phyloP scores from a whole-genome alignment of 2,329 filamentous ascomycete species.

The Hirsutella minnesotensis region DNA sequence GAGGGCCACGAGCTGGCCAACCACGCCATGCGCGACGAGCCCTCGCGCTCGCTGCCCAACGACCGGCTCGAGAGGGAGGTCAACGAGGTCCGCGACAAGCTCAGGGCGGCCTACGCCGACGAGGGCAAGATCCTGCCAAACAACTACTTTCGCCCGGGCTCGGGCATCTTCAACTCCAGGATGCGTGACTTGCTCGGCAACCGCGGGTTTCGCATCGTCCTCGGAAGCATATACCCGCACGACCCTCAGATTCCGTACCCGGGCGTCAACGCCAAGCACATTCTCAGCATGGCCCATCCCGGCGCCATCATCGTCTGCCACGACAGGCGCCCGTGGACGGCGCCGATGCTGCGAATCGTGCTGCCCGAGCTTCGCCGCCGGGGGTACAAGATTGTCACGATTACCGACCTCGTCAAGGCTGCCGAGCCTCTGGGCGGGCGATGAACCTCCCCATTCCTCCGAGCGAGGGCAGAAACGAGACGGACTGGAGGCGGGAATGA shows the following conservation, averaged over 20 bases:
- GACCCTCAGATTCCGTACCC: conserved; percentile 71
- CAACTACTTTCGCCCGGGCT: conserved; percentile 72
- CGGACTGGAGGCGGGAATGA: too few relatives aligned
- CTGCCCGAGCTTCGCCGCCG: conserved; percentile 57
- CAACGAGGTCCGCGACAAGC: conserved; percentile 46
- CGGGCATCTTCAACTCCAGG: conserved; percentile 63
- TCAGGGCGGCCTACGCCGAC: conserved; percentile 44
- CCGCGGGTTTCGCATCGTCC: conserved; percentile 59
- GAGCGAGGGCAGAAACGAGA: too few relatives aligned
- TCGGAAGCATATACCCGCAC: conserved; percentile 81
- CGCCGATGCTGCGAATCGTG: conserved; percentile 62
- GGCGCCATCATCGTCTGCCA: conserved; percentile 80
- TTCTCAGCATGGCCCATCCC: conserved; percentile 66
- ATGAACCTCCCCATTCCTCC: too few relatives aligned
- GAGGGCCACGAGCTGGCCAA: conserved; percentile 67
- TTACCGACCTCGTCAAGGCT: conserved; percentile 51
- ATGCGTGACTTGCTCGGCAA: conserved; percentile 52
- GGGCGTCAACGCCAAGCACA: conserved; percentile 61
- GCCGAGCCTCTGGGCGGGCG: conserved; percentile 16
- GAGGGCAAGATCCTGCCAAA: conserved; percentile 32
- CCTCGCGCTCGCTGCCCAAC: conserved; percentile 49
- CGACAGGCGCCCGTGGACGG: conserved; percentile 73
- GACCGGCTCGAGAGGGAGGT: conserved; percentile 53
- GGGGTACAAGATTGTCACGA: conserved; percentile 61
- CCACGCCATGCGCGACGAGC: conserved; percentile 82